Evolutionary conservation across 2,329 filamentous ascomycete genomes (phyloP), one percentile per base, ranked within the genome.

Genomic region (Ophiostoma pallidulum): DNA sequence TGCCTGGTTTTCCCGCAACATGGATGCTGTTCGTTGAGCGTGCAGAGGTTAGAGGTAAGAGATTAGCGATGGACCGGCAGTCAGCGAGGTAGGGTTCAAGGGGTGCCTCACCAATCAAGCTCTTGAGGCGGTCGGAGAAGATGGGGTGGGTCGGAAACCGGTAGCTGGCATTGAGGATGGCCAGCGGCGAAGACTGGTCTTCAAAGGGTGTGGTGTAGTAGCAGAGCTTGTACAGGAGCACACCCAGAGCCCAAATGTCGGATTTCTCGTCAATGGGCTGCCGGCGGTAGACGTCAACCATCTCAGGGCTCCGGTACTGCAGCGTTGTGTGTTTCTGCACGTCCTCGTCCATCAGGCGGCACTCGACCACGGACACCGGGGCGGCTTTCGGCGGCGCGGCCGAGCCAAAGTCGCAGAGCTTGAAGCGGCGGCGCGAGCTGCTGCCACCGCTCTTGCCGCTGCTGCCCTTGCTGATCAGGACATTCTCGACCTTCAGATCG

Each of bases 171-270:
- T 97, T 97, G 52, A 98, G 70, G 54, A 98, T 98, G 12, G 92
- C 92, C 71, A 97, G 86, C 68, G 96, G 91, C 22, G 92, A 92
- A 2, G 52, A 51, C 61, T 95, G 89, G 54, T 97, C 91, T 67
- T 98, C 92, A 59, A 98, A 98, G 1, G 92, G 92, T 6, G 92
- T 98, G 2, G 92, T 98, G 66, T 98, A 98, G 67, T 97, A 98
- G 71, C 92, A 98, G 52, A 98, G 74, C 72, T 98, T 98, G 72
- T 98, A 98, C 47, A 98, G 68, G 50, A 98, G 70, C 36, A 98
- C 92, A 5, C 92, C 92, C 52, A 98, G 69, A 1, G 92, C 92
- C 92, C 90, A 98, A 26, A 98, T 96, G 64, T 98, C 92, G 41
- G 90, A 94, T 70, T 98, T 98, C 69, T 98, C 92, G 61, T 98